Conservation (phyloP, 2,329 filamentous ascomycete genomes). For the Exophiala bonariae region DNA sequence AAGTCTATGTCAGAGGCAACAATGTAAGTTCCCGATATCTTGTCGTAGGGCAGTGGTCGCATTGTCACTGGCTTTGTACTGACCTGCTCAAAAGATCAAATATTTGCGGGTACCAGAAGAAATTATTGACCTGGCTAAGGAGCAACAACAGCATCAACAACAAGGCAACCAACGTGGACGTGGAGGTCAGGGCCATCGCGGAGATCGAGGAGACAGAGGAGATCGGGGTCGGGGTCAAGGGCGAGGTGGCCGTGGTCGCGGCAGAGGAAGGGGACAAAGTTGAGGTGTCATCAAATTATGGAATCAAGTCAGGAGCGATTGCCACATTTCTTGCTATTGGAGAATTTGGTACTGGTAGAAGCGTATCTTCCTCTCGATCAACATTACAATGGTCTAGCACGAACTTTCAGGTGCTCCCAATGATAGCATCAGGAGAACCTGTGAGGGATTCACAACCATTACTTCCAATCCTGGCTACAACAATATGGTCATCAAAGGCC, state of each 20-base stretch:
- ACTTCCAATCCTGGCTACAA: no score
- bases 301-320: no score
- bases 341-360: no score
- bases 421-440: no score
- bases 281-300: not conserved
- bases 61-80: not conserved
- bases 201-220: slow-evolving; percentile 37
- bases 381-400: no score
- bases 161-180: slow-evolving; percentile 38
- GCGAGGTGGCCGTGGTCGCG: slow-evolving; percentile 44
- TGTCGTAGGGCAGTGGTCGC: not conserved
- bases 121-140: slow-evolving; percentile 90
- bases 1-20: slow-evolving; percentile 96
- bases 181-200: slow-evolving; percentile 37
- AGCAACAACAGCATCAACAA: slow-evolving; percentile 68
- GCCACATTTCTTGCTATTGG: no score
- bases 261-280: slow-evolving; percentile 39
- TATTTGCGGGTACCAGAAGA: slow-evolving; percentile 95
- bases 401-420: no score
- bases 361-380: no score
- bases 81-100: slow-evolving; percentile 71
- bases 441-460: no score
- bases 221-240: slow-evolving; percentile 37
- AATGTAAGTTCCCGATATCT: slow-evolving; percentile 63
- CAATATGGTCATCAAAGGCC: no score